Evolutionary conservation across 257 asterid species (phyloP).

Genomic region (Fraxinus cuspidata): DNA sequence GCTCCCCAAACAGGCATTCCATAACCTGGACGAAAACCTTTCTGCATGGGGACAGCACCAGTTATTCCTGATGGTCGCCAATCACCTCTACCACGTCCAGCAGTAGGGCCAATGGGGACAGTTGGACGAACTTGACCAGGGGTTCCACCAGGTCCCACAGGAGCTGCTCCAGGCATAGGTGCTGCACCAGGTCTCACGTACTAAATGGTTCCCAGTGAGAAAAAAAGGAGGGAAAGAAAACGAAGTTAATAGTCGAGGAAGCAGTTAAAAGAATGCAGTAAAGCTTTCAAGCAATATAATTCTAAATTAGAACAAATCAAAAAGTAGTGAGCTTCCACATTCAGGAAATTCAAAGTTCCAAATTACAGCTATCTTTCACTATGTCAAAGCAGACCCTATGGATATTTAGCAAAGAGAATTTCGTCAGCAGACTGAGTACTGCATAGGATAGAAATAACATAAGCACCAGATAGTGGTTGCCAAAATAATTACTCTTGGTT

Average conservation of each 20-base stretch:
- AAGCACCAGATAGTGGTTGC: conserved; percentile 7
- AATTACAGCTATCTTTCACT: conserved; percentile 16
- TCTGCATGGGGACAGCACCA: conserved; percentile 62
- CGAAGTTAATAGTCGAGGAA: conserved; percentile 13
- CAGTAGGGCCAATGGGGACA: conserved; percentile 48
- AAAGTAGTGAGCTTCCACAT: neutral
- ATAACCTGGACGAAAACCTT: conserved; percentile 72
- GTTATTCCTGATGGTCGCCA: conserved; percentile 86
- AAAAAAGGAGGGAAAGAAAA: conserved; percentile 20
- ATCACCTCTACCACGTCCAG: conserved; percentile 98
- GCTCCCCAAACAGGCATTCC: conserved; percentile 70
- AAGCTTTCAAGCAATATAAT: conserved; percentile 4
- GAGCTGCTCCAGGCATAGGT: conserved; percentile 64
- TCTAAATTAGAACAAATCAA: neutral
- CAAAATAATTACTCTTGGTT: conserved; percentile 7
- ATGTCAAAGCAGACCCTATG: conserved; percentile 20
- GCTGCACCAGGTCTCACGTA: conserved; percentile 98
- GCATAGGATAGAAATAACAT: neutral
- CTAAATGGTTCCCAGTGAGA: conserved; percentile 45
- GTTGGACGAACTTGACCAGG: conserved; percentile 84
- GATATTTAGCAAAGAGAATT: conserved; percentile 13
- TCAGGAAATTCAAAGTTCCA: conserved; percentile 14
- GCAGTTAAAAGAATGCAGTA: conserved; percentile 15
- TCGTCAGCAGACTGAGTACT: conserved; percentile 8
- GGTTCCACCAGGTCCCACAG: conserved; percentile 58